Evolutionary conservation across 1,284 basidiomycete species (phyloP).

Genomic region (Cryptococcus sp.): DNA sequence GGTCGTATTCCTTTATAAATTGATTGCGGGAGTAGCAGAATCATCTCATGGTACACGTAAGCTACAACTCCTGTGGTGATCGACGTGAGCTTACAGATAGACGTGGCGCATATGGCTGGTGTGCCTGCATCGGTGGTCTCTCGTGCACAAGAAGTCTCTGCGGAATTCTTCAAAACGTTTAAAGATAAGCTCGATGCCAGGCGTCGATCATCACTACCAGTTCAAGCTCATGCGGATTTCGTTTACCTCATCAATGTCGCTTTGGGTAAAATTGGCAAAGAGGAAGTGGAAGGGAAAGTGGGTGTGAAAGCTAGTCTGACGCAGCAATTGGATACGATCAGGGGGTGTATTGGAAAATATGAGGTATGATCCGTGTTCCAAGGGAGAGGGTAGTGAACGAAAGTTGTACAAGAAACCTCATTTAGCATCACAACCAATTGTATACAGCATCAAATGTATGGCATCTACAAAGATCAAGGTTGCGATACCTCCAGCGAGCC

Average conservation of each 20-base stretch:
- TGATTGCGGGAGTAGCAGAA: constrained; percentile 79
- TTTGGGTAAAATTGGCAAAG: constrained; percentile 2
- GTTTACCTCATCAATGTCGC: constrained; percentile 57
- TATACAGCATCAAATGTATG: background rate
- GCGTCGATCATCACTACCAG: constrained; percentile 62
- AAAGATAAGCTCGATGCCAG: constrained; percentile 66
- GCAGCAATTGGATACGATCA: constrained; percentile 32
- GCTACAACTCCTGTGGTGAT: constrained; percentile 2
- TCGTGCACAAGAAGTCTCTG: constrained; percentile 79
- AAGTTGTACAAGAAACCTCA: background rate
- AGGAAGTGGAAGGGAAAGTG: constrained; percentile 4
- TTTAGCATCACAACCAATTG: background rate
- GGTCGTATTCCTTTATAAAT: constrained; percentile 90
- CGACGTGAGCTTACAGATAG: constrained; percentile 15
- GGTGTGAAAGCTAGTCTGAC: constrained; percentile 7
- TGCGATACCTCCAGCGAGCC: constrained; percentile 20
- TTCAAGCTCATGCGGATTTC: constrained; percentile 81
- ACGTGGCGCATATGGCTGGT: constrained; percentile 81
- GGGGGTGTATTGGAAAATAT: constrained; percentile 20
- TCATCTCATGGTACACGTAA: constrained; percentile 81
- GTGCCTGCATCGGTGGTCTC: constrained; percentile 66
- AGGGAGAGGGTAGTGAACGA: background rate
- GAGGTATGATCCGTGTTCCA: constrained; percentile 1
- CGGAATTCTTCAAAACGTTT: constrained; percentile 81
- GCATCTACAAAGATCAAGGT: too few species aligned